Evolutionary conservation across 192 early-diverging fungal species (phyloP).

Genomic region (Backusella tarrabulga): DNA sequence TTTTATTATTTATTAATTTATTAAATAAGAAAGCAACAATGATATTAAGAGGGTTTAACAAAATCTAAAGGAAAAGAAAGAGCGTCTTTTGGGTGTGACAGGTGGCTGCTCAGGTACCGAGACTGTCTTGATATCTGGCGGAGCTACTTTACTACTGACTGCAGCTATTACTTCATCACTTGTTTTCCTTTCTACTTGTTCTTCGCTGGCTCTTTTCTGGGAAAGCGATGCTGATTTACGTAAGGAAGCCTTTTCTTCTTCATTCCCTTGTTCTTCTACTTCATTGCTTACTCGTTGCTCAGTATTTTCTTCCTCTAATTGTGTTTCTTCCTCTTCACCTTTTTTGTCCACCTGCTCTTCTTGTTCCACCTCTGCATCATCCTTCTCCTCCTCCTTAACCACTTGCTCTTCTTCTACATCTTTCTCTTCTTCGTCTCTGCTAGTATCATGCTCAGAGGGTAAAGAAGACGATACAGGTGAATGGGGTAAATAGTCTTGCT

Average conservation of each 20-base stretch:
- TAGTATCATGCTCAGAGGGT: neutral
- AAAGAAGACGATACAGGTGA: neutral
- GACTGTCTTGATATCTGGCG: neutral
- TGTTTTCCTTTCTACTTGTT: neutral
- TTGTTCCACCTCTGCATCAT: neutral
- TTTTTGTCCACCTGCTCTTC: neutral
- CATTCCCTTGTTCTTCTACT: neutral
- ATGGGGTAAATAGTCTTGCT: neutral
- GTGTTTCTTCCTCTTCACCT: neutral
- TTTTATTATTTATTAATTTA: neutral
- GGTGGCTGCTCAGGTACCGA: neutral
- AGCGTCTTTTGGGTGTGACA: conserved; percentile 6
- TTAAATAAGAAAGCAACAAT: neutral
- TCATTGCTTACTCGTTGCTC: neutral
- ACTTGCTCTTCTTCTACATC: neutral
- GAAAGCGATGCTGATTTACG: neutral
- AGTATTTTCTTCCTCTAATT: neutral
- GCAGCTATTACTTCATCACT: neutral
- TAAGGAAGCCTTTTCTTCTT: neutral
- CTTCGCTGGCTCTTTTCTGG: neutral
- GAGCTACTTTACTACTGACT: neutral
- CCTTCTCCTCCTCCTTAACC: neutral
- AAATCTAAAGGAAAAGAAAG: conserved; percentile 17
- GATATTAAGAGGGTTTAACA: neutral
- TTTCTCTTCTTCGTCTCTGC: neutral